Evolutionary conservation across 331 rosid species (phyloP), one percentile per base, ranked within the genome.

Genomic region (Quercus phellos): DNA sequence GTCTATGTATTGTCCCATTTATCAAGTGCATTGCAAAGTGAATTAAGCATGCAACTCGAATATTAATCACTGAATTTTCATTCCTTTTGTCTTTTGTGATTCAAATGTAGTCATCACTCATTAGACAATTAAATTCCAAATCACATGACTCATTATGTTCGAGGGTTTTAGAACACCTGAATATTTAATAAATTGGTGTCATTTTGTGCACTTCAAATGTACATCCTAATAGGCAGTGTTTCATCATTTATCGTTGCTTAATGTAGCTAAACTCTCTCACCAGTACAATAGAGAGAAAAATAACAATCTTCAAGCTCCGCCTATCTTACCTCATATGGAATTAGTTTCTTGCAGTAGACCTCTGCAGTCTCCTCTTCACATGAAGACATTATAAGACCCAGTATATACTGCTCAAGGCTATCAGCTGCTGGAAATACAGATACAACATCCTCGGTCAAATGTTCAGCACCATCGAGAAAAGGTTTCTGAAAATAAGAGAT

Each of bases 391-490:
- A 95, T 90, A 81, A 91, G 91, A 63, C 87, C 87, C 88, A 91
- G 74, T 83, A 93, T 82, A 80, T 86, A 90, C 77, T 93, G 97
- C 87, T 95, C 99, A 50, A 95, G 98, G 85, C 85, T 85, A 76
- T 95, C 97, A 74, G 99, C 98, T 60, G 92, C 98, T 5, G 98
- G 99, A 77, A 93, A 95, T 55, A 95, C 98, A 53, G 98, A 90
- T 73, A 95, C 90, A 78, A 88, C 97, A 84, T 95, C 99, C 90
- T 93, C 97, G 0, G 89, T 86, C 79, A 95, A 88, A 85, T 95
- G 99, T 77, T 95, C 99, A 66, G 95, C 93, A 70, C 85, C 80
- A 68, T 90, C 94, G 71, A 90, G 85, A 83, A 93, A 95, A 66
- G 98, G 98, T 89, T 90, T 95, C 99, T 95, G 91, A 87, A 84